Base-by-base conservation (phyloP, 192 early-diverging fungal genomes). In the Coemansia sp. region DNA sequence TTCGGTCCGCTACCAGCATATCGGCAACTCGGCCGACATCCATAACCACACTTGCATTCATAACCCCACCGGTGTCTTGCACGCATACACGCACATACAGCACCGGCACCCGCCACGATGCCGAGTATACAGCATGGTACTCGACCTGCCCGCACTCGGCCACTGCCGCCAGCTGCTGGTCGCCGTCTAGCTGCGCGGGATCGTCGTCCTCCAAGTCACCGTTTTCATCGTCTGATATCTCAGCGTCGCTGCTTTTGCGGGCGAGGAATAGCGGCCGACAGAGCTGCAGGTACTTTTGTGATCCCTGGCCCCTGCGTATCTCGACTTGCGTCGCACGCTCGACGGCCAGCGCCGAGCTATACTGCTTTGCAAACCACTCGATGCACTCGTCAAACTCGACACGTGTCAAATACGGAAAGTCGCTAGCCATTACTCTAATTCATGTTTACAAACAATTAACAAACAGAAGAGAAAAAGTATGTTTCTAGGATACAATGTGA, bases 71-170 rank as follows among this genome's bases (percentile, higher is more conserved):
- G 21, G 38, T 5, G 3, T 3, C 11, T 19, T 24, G 23, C 6
- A 25, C 16, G 23, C 10, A 19, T 12, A 42, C 46, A 3, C 52
- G 52, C 32, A 80, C 19, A 28, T 73, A 74, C 54, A 80, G 30
- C 4, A 66, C 56, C 1, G 77, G 77, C n/a, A 73, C 70, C 11
- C 64, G 66, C 77, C 77, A 80, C 1, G 60, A 59, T 9, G 45
- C 45, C 11, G 67, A 73, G 54, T 70, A 73, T 21, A 67, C 63
- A 2, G 58, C 24, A 27, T 80, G 77, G 59, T 80, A 80, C 19
- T 73, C 67, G 1, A 70, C 46, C 11, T 24, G 38, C 16, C 62
- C 55, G 25, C n/a, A 21, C 29, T 58, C 45, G 12, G n/a, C n/a
- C n/a, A n/a, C n/a, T n/a, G n/a, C n/a, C n/a, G n/a, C n/a, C n/a